Base-by-base conservation (phyloP, 108 stramenopile species). In the Cyclotella choctawhatcheeana region DNA sequence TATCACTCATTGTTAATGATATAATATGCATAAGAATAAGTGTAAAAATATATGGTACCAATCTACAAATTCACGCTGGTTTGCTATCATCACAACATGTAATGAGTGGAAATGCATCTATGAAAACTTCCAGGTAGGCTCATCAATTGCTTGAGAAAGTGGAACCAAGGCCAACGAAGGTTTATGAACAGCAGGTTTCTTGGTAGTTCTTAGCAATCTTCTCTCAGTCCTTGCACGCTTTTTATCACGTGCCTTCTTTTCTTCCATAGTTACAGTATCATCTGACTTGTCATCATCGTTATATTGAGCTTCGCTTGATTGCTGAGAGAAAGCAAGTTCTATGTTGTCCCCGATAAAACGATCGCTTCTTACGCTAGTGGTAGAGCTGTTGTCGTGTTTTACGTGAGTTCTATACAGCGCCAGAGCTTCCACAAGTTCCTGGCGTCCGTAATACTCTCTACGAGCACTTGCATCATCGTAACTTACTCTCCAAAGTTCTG, bases 171-270 rank as follows among this genome's bases (percentile, higher is more conserved):
- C 65, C 8, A 66, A 67, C 17, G 71, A 53, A 13, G 71, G 66
- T 29, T 54, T 67, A 26, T 72, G 60, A 60, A 45, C 59, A 40
- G 59, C 48, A 27, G 69, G 66, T 45, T 34, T 56, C 50, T 62
- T 79, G 12, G 65, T 34, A 37, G 60, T 54, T 17, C 64, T 59
- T 22, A 67, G 60, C 26, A 79, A 52, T 47, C 58, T 79, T 32
- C 64, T 79, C 30, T 79, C 78, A 40, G 55, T 50, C 10, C 69
- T 71, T 56, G 66, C n/a, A 3, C 33, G 56, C 44, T 72, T 71
- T 27, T 67, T 72, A 25, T 61, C 34, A 0, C 44, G 40, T 12
- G 25, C 7, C 31, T 67, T 56, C 21, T 25, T 54, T 29, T 32
- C 25, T 29, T 45, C 32, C 64, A 44, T 59, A 27, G 32, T 52